Conservation (phyloP, 2,329 filamentous ascomycete genomes). For the Scytalidium lignicola region DNA sequence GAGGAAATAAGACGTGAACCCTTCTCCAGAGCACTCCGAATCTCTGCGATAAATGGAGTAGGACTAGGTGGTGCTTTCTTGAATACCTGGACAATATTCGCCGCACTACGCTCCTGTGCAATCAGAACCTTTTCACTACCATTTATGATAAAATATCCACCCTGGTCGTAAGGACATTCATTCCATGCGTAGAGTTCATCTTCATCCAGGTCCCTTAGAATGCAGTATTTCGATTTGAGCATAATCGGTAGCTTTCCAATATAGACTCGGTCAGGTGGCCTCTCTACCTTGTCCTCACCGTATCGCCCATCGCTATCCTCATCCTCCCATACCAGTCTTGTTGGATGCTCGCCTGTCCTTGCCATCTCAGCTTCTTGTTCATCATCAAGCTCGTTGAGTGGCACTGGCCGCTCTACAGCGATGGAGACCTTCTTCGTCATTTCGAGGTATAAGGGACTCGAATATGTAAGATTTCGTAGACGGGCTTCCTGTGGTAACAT, state of each 20-base stretch:
- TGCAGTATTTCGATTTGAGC: conserved; percentile 95
- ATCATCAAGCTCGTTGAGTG: conserved; percentile 63
- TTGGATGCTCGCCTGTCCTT: conserved; percentile 52
- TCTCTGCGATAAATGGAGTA: conserved; percentile 90
- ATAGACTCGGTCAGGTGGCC: conserved; percentile 59
- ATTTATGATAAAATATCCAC: conserved; percentile 99
- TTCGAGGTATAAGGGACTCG: conserved; percentile 82
- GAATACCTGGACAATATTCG: conserved; percentile 99
- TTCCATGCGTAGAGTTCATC: conserved; percentile 86
- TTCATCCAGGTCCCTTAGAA: conserved; percentile 76
- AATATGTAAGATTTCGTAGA: conserved; percentile 91
- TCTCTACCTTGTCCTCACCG: conserved; percentile 42
- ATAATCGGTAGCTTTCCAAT: conserved; percentile 96
- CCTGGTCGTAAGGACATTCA: conserved; percentile 97
- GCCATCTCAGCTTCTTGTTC: conserved; percentile 52
- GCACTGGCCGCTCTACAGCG: conserved; percentile 69
- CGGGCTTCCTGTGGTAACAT: conserved; percentile 93
- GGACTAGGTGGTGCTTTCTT: conserved; percentile 92
- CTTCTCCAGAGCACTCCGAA: conserved; percentile 93
- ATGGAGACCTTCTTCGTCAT: conserved; percentile 82
- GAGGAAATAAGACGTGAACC: conserved; percentile 92
- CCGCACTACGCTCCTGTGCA: conserved; percentile 93
- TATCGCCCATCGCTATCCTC: conserved; percentile 34
- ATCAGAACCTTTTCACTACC: conserved; percentile 98
- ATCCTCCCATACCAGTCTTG: conserved; percentile 55